Conservation (phyloP, 2,329 filamentous ascomycete genomes). For the Cytospora piceae region DNA sequence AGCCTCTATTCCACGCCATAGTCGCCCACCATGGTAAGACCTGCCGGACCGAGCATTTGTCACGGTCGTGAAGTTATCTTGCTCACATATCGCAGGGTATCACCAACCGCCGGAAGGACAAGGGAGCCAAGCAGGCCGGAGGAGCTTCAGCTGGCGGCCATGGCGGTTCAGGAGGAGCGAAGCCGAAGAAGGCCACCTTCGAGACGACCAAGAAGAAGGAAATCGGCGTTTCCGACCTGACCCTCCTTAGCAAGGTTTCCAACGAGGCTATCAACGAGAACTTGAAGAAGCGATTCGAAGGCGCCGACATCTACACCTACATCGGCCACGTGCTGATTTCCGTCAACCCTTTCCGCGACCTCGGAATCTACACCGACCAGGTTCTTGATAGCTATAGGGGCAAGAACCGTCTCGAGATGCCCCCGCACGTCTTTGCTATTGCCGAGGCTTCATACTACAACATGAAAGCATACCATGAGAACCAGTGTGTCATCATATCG, state of each 20-base stretch:
- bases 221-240: constrained; percentile 96
- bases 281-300: constrained; percentile 96
- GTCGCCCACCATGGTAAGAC: constrained; percentile 29
- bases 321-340: constrained; percentile 99
- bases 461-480: constrained; percentile 99
- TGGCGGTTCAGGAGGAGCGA: constrained; percentile 51
- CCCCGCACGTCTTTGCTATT: constrained; percentile 96
- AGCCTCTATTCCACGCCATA: constrained; percentile 7
- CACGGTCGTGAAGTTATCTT: constrained; percentile 1
- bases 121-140: constrained; percentile 48
- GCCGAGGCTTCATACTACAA: constrained; percentile 98
- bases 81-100: constrained; percentile 45
- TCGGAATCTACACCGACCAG: constrained; percentile 96
- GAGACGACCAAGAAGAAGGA: constrained; percentile 99
- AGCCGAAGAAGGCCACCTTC: constrained; percentile 94
- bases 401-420: constrained; percentile 94
- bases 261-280: constrained; percentile 99
- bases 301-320: constrained; percentile 98
- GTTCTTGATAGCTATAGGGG: constrained; percentile 93
- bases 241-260: constrained; percentile 95
- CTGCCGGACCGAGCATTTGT: constrained; percentile 3
- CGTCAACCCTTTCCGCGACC: constrained; percentile 95
- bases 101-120: constrained; percentile 54
- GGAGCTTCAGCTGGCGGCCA: constrained; percentile 47
- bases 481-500: constrained; percentile 99